Percentiles rank a stretch among this genome's conserved stretches.
Conservation (phyloP, 192 early-diverging fungal genomes). For the Gamsiella multidivaricata region DNA sequence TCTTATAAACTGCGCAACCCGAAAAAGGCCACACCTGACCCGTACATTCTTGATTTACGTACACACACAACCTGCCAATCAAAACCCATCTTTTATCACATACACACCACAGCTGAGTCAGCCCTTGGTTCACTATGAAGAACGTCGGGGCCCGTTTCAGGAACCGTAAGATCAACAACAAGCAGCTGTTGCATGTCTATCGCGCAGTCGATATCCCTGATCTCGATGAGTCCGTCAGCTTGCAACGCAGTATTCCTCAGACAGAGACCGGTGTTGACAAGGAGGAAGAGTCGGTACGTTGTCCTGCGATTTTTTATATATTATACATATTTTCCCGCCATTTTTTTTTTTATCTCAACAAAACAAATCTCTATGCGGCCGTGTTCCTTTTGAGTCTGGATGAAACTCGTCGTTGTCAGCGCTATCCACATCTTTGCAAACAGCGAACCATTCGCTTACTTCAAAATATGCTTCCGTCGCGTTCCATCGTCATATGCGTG, state of each 20-base stretch:
- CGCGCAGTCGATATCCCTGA: slow-evolving; percentile 85
- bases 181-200: slow-evolving; percentile 84
- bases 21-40: background rate
- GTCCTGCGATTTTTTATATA: background rate
- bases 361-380: no score
- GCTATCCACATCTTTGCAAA: no score
- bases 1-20: background rate
- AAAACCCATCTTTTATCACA: slow-evolving; percentile 2
- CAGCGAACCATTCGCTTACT: no score
- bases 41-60: no score
- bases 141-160: slow-evolving; percentile 69
- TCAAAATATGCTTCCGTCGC: background rate
- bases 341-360: slow-evolving; percentile 19
- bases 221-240: slow-evolving; percentile 76
- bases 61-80: background rate
- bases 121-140: slow-evolving; percentile 31
- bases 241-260: slow-evolving; percentile 68
- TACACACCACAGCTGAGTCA: background rate
- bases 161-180: slow-evolving; percentile 89
- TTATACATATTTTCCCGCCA: slow-evolving; percentile 15
- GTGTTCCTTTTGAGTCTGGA: no score
- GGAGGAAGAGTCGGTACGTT: slow-evolving; percentile 93
- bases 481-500: slow-evolving; percentile 1
- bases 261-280: slow-evolving; percentile 97
- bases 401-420: no score